Evolutionary conservation across 2,329 filamentous ascomycete species (phyloP), one percentile per base, ranked within the genome.

Genomic region (Talaromyces sp.): DNA sequence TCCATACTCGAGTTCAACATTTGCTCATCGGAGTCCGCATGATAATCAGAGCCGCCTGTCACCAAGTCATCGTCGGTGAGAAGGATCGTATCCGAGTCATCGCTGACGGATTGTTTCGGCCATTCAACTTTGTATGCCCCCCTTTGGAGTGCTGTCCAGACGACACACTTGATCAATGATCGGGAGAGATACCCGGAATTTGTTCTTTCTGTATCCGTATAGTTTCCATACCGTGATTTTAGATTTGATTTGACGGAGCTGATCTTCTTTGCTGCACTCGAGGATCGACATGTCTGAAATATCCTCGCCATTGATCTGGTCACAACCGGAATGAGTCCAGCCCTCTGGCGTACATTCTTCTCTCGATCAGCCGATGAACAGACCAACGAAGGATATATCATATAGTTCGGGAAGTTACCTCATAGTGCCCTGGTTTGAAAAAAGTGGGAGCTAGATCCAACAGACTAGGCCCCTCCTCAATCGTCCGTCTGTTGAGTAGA

Each of bases 311-410:
- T 67, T 6, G 77, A 74, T 66, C 75, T 78, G 1, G 73, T 69
- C 16, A 79, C 71, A 5, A 73, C 71, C 1, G 76, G 72, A 3
- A 79, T 73, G 8, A 78, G 72, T 7, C 70, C 69, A 10, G 71
- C 72, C 39, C 78, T 71, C 67, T 79, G 74, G 41, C 70, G 72
- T 65, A 79, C 74, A 39, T 71, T 73, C 78, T 80, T 45, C 57
- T 43, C 14, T 6, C 14, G 27, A 50, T 52, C 62, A 7, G 57
- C 47, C 43, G 62, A 65, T 27, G 14, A 33, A 52, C 59, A 19
- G 24, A 50, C 60, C 13, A 67, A 52, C 57, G 19, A 47, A 16
- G 24, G 10, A 60, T 61, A 33, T 6, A 54, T 6, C 16, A 6
- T 8, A 8, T 19, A n/a, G 27, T 19, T 7, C 4, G 11, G 4